Conservation (phyloP, 441 rosid species). For the Raphanus hybrid region DNA sequence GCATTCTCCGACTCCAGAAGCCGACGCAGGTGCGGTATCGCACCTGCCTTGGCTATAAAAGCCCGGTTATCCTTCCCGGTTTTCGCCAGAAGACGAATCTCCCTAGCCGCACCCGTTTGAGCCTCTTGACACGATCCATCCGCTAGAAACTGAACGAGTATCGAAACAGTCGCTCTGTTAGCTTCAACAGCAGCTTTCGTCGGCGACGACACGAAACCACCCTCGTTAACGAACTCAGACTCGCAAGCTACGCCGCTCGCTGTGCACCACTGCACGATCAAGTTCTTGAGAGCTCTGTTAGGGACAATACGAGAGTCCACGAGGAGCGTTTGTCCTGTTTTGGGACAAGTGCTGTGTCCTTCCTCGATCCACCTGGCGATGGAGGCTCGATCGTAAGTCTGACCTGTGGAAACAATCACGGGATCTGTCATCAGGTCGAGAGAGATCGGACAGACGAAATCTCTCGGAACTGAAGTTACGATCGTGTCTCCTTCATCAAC, state of each 20-base stretch:
- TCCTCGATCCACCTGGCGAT: constrained; percentile 92
- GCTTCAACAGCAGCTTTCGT: constrained; percentile 77
- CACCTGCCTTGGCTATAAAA: constrained; percentile 85
- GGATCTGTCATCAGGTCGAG: constrained; percentile 95
- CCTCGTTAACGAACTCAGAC: constrained; percentile 52
- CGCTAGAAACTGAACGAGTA: constrained; percentile 70
- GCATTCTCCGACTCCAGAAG: constrained; percentile 63
- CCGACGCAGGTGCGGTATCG: constrained; percentile 71
- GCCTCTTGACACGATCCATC: constrained; percentile 60
- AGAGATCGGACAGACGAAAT: constrained; percentile 86
- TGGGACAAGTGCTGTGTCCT: constrained; percentile 86
- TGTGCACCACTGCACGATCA: constrained; percentile 82
- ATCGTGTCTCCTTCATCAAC: constrained; percentile 53
- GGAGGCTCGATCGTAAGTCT: constrained; percentile 85
- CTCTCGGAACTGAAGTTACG: constrained; percentile 60
- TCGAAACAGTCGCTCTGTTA: constrained; percentile 71
- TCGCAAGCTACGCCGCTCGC: constrained; percentile 78
- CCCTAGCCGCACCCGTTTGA: constrained; percentile 74
- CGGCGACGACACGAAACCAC: constrained; percentile 58
- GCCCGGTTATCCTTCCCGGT: constrained; percentile 90
- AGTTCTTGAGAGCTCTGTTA: constrained; percentile 80
- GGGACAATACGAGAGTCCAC: constrained; percentile 72
- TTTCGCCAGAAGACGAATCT: constrained; percentile 83
- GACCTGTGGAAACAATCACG: constrained; percentile 83
- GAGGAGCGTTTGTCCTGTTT: constrained; percentile 81